Base-by-base conservation (phyloP, 2,329 filamentous ascomycete genomes). In the Ophiostoma sp. region DNA sequence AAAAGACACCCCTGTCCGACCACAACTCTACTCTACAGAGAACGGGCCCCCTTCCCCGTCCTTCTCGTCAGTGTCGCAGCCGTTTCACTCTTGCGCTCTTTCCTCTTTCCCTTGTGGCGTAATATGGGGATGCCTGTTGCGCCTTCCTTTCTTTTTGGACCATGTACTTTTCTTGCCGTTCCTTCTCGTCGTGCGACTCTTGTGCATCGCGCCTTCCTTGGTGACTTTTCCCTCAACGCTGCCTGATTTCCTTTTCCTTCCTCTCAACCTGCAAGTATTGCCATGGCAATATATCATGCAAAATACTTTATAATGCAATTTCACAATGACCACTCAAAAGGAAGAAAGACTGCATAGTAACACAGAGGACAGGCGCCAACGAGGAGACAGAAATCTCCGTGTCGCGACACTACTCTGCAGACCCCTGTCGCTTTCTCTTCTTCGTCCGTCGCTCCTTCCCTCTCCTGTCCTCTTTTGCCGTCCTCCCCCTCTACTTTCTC, bases 11-110 rank as follows among this genome's bases (percentile, higher is more conserved):
- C 23, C 23, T 62, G 57, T 31, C 8, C 54, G 52, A 7, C 52
- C n/a, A 62, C n/a, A 60, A 60, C n/a, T 27, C 23, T 41, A 41
- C 39, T 27, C 3, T 60, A 60, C 39, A 13, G 39, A 13, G 39
- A n/a, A 31, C 27, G 27, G 27, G 27, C 57, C 57, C 57, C 57
- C 27, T 62, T 57, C 52, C 44, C 48, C 48, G 48, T 52, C 48
- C n/a, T 23, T 52, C 17, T 41, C 39, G 39, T 48, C 52, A 62
- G 54, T 62, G 57, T 62, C 27, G 57, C 57, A 62, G 57, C 27
- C 57, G 57, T 62, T 62, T 62, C 57, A 62, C 57, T 62, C 57
- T 27, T 33, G 57, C 57, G 23, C 57, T 62, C 27, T 62, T 33
- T 35, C 57, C 57, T 62, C 23, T 48, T 11, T n/a, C 20, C 41